Percentiles rank a stretch among this genome's conserved stretches.
phyloP scores from a whole-genome alignment of 768 basidiomycete genomes.

The Dioszegia aurantiaca region DNA sequence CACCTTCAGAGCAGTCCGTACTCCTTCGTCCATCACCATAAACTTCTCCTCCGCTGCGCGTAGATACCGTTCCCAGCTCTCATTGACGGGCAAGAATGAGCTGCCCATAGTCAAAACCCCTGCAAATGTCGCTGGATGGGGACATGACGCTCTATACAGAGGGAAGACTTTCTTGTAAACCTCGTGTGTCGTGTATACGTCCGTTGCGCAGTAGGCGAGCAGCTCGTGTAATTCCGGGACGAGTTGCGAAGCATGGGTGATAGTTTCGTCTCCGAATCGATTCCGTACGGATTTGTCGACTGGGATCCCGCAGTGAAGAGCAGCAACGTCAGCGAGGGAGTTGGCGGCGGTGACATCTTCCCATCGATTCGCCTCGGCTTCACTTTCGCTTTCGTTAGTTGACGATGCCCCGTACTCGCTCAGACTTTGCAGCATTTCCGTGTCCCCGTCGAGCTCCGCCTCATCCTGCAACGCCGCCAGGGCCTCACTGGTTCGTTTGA shows the following conservation, averaged over 20 bases:
- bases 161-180: constrained; percentile 77
- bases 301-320: constrained; percentile 76
- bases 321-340: constrained; percentile 86
- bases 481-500: constrained; percentile 55
- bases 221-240: constrained; percentile 67
- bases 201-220: constrained; percentile 77
- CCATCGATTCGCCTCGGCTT: constrained; percentile 73
- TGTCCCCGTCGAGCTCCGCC: constrained; percentile 51
- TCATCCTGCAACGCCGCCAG: constrained; percentile 51
- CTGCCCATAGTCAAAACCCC: constrained; percentile 89
- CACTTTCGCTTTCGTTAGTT: constrained; percentile 48
- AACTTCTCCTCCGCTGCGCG: constrained; percentile 73
- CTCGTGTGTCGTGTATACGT: constrained; percentile 78
- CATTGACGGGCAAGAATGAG: constrained; percentile 83
- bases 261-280: constrained; percentile 61
- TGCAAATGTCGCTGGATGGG: constrained; percentile 87
- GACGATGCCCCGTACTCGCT: not conserved
- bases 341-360: constrained; percentile 89
- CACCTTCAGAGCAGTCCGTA: constrained; percentile 63
- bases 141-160: constrained; percentile 74
- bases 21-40: constrained; percentile 64
- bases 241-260: constrained; percentile 67
- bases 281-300: constrained; percentile 71
- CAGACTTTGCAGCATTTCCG: constrained; percentile 2
- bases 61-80: constrained; percentile 82